Evolutionary conservation across 306 rosid genomes (phyloP).

Genomic region (Fragaria vesca): DNA sequence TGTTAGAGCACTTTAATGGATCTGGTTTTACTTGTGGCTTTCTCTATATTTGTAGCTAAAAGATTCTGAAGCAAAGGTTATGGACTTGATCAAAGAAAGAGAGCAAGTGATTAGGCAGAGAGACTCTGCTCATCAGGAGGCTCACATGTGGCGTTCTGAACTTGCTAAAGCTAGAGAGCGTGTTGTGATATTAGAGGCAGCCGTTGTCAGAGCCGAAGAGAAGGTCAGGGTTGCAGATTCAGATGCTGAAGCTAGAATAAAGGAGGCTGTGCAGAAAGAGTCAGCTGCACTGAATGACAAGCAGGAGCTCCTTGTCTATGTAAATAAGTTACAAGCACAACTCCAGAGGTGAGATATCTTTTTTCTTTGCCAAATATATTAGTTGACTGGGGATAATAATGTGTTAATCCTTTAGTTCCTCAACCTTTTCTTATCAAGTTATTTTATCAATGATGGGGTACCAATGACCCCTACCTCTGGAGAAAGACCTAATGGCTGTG

Average conservation of each 20-base stretch:
- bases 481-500: not conserved
- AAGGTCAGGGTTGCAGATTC: constrained; percentile 84
- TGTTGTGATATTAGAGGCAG: constrained; percentile 82
- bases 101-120: constrained; percentile 73
- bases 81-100: constrained; percentile 63
- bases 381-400: not conserved
- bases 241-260: constrained; percentile 72
- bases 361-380: constrained; percentile 21
- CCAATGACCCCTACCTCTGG: not conserved
- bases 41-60: constrained; percentile 49
- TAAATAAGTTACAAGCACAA: constrained; percentile 78
- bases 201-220: constrained; percentile 87
- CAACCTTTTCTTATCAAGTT: not conserved
- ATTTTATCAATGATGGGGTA: not conserved
- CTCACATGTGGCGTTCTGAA: constrained; percentile 93
- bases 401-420: constrained; percentile 6
- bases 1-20: constrained; percentile 1
- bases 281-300: constrained; percentile 65
- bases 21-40: constrained; percentile 16
- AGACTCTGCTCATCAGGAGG: constrained; percentile 80
- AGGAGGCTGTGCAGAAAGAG: constrained; percentile 76
- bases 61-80: constrained; percentile 59
- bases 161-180: constrained; percentile 96
- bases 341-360: constrained; percentile 73
- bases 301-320: constrained; percentile 80